Conservation (phyloP, 2,329 filamentous ascomycete genomes). For the Arthrobotrys sinensis region DNA sequence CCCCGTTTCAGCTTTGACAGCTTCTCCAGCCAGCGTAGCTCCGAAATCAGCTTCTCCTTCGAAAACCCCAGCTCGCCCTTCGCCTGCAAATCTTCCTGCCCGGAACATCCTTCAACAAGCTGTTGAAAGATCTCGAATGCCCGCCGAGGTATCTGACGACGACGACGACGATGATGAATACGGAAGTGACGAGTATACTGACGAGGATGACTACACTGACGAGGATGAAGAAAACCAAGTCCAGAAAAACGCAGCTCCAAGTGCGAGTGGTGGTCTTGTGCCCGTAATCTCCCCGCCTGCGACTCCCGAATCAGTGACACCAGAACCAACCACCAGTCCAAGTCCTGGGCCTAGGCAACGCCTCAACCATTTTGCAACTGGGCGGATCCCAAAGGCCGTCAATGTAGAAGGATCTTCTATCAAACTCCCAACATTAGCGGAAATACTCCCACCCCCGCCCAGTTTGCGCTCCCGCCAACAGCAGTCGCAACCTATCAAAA, state of each 20-base stretch:
- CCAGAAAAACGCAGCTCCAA: background rate
- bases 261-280: background rate
- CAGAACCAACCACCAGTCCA: slow-evolving; percentile 42
- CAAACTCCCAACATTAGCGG: slow-evolving; percentile 42
- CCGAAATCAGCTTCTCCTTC: slow-evolving; percentile 35
- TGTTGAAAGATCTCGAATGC: slow-evolving; percentile 23
- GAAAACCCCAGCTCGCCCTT: slow-evolving; percentile 16
- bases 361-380: slow-evolving; percentile 41
- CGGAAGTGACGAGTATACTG: slow-evolving; percentile 51
- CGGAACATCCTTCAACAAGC: slow-evolving; percentile 45
- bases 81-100: slow-evolving; percentile 40
- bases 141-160: slow-evolving; percentile 10
- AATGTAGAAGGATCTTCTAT: slow-evolving; percentile 28
- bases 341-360: slow-evolving; percentile 48
- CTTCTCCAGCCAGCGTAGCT: slow-evolving; percentile 36
- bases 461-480: slow-evolving; percentile 45
- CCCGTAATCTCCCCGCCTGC: slow-evolving; percentile 45
- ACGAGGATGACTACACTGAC: slow-evolving; percentile 50
- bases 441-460: slow-evolving; percentile 50
- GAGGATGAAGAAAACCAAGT: slow-evolving; percentile 17
- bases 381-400: slow-evolving; percentile 48
- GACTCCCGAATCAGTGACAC: slow-evolving; percentile 51
- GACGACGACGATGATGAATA: slow-evolving; percentile 30
- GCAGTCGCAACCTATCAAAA: slow-evolving; percentile 40
- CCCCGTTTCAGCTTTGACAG: slow-evolving; percentile 48